Evolutionary conservation across 257 asterid genomes (phyloP), one percentile per base, ranked within the genome.

Genomic region (Ballota nigra): DNA sequence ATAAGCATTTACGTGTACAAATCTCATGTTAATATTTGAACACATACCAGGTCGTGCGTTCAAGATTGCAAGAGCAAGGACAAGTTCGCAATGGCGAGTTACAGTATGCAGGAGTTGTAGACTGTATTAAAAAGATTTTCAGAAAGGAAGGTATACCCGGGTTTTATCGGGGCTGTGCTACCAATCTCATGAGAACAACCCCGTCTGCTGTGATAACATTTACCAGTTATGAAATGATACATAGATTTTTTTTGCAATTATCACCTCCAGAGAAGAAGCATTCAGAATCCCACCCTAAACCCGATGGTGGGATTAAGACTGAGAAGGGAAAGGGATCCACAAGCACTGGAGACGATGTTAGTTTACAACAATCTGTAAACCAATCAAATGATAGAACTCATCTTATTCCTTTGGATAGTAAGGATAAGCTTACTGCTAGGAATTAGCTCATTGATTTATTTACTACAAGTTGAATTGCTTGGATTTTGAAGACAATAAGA

Each of bases 51-150:
- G 98, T 95, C 6, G 87, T 95, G 8, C 98, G 98, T 63, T 92
- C 99, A 10, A 86, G 95, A 85, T 76, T 95, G 76, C 99, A 95
- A 89, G 98, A 95, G 72, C 99, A 95, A 85, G 98, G 99, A 4
- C 92, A 84, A 56, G 51, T 75, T 24, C 86, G 88, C 31, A 76
- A 81, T 29, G 66, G 83, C 1, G 87, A 87, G 67, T 68, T 69
- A 67, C 87, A 85, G 2, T 92, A 92, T 57, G 55, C 79, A 5
- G 99, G 99, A 0, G 98, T 87, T 6, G 34, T 86, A 15, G 99
- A 92, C 75, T 92, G 98, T 84, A 76, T 92, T 11, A 89, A 85
- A 61, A 83, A 88, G 77, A 84, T 92, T 13, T 77, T 83, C 61
- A 58, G 33, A 68, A 86, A 83, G 69, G 99, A 95, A 67, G 96